A percentile compares a stretch with the other conserved stretches of the same genome.
phyloP scores from a whole-genome alignment of 441 rosid genomes.

The Adansonia rubrostipa region DNA sequence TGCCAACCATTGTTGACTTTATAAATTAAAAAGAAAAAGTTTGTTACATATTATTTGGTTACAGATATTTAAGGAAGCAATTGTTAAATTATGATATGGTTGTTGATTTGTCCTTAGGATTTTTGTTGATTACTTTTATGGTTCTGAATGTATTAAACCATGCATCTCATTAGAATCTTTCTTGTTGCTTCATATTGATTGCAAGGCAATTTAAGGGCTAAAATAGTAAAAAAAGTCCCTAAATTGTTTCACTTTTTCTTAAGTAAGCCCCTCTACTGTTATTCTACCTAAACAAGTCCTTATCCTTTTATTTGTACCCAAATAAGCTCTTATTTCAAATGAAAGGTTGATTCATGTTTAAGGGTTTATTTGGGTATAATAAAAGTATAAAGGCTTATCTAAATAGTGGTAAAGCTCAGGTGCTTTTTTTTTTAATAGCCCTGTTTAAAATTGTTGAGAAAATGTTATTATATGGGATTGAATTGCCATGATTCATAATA shows the following conservation, averaged over 20 bases:
- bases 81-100: neutral
- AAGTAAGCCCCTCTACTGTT: neutral
- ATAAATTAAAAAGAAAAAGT: neutral
- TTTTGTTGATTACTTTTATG: neutral
- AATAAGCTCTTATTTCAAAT: neutral
- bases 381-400: neutral
- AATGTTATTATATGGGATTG: neutral
- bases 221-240: neutral
- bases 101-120: neutral
- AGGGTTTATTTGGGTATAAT: neutral
- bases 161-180: neutral
- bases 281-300: neutral
- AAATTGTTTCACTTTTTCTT: neutral
- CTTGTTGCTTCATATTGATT: slow-evolving; percentile 1
- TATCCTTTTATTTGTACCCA: neutral
- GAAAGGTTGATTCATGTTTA: neutral
- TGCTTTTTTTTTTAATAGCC: neutral
- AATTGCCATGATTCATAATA: neutral
- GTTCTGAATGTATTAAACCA: neutral
- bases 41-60: neutral
- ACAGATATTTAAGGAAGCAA: neutral
- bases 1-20: neutral
- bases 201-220: neutral
- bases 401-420: neutral
- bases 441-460: neutral